These are phyloP conservation scores for Spirogloea muscicola DNA, from an alignment of 139 green algal species.

Conservation along the genomic window DNA sequence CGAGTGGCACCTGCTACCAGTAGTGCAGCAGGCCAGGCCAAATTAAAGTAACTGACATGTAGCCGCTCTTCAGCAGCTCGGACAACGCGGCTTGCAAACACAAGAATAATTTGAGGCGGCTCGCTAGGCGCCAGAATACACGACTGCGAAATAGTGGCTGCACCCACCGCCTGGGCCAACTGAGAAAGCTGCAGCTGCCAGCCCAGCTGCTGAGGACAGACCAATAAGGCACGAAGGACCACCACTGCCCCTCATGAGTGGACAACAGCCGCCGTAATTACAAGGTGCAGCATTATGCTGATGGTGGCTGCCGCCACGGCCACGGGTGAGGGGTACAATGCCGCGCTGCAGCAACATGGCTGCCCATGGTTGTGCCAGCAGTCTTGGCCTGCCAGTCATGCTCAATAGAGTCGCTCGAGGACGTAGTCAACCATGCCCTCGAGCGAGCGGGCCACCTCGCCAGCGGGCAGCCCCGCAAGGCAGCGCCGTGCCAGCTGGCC, in stretches of 20 bases:
- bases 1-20: neutral
- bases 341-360: no score
- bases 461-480: conserved; percentile 69
- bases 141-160: neutral
- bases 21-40: neutral
- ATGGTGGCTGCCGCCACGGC: no score
- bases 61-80: neutral
- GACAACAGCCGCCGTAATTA: no score
- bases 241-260: no score
- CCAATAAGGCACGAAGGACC: no score
- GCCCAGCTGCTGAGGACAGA: no score
- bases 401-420: conserved; percentile 83
- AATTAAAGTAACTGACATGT: neutral
- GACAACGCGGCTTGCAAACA: neutral
- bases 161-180: no score
- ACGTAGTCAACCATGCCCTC: conserved; percentile 93
- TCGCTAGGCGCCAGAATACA: neutral
- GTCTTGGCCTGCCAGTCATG: neutral
- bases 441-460: conserved; percentile 72
- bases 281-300: no score
- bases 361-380: neutral
- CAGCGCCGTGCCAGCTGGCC: conserved; percentile 69
- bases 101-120: no score
- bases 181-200: no score
- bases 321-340: no score